Evolutionary conservation across 176 grass and related monocot genomes (phyloP).

Genomic region (Olyra latifolia): DNA sequence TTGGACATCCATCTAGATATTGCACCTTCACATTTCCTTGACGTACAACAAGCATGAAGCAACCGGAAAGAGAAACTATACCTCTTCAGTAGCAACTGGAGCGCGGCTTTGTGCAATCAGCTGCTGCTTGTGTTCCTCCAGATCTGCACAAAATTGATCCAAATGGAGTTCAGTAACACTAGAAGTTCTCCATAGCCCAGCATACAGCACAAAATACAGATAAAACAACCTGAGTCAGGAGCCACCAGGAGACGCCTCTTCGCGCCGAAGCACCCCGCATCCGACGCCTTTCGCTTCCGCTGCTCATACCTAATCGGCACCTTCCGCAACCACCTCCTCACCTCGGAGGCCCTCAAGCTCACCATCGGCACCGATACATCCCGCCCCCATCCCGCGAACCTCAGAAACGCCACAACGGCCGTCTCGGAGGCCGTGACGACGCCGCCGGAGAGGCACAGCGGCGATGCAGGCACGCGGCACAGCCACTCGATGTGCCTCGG

Average conservation of each 20-base stretch:
- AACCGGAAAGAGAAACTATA: conserved; percentile 2
- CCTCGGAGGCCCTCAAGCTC: background rate
- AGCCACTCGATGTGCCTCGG: conserved; percentile 37
- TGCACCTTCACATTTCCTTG: background rate
- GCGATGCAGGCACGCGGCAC: conserved; percentile 55
- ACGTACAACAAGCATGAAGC: background rate
- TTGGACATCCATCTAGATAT: background rate
- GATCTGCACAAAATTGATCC: conserved; percentile 44
- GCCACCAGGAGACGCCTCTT: conserved; percentile 55
- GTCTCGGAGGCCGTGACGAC: conserved; percentile 45
- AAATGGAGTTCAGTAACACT: background rate
- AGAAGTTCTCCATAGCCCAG: background rate
- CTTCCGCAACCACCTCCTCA: conserved; percentile 13
- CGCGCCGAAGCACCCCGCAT: background rate
- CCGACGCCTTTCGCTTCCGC: conserved; percentile 66
- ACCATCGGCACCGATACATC: conserved; percentile 19
- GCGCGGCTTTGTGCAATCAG: conserved; percentile 7
- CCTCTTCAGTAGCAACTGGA: conserved; percentile 36
- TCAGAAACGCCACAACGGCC: conserved; percentile 25
- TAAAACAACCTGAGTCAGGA: conserved; percentile 42
- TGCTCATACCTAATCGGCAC: conserved; percentile 30
- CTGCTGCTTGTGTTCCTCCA: conserved; percentile 24
- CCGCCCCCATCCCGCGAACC: conserved; percentile 40
- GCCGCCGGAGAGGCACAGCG: conserved; percentile 43
- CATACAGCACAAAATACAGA: conserved; percentile 12